phyloP scores from a whole-genome alignment of 768 basidiomycete genomes.

The Polyporus arcularius region DNA sequence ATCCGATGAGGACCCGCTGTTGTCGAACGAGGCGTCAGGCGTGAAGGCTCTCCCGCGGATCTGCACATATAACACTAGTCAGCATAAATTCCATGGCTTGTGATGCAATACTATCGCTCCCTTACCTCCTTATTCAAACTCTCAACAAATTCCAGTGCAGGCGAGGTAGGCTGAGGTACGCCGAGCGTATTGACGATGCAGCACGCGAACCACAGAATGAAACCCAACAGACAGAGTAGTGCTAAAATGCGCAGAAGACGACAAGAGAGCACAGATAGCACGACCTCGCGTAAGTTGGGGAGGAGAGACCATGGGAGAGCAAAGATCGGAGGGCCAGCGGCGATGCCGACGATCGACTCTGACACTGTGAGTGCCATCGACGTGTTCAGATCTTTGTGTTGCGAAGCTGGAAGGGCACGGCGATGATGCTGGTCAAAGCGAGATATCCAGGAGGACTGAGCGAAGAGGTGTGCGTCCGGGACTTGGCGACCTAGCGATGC shows the following conservation, averaged over 20 bases:
- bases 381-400: no score
- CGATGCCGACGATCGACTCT: background rate
- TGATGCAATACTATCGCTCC: background rate
- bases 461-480: background rate
- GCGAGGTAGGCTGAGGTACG: background rate
- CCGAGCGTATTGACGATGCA: slow-evolving; percentile 2
- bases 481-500: background rate
- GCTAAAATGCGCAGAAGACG: background rate
- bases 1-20: no score
- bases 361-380: no score
- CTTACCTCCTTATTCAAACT: slow-evolving; percentile 1
- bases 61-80: background rate
- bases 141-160: background rate
- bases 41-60: slow-evolving; percentile 1
- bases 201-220: background rate
- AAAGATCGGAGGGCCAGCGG: background rate
- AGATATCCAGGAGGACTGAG: background rate
- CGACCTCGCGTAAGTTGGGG: background rate
- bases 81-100: background rate
- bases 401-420: no score
- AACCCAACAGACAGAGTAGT: background rate
- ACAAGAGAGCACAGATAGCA: background rate
- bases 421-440: background rate
- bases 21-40: background rate
- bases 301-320: background rate